Evolutionary conservation across 257 asterid species (phyloP).

Genomic region (Solanum medicagineum): DNA sequence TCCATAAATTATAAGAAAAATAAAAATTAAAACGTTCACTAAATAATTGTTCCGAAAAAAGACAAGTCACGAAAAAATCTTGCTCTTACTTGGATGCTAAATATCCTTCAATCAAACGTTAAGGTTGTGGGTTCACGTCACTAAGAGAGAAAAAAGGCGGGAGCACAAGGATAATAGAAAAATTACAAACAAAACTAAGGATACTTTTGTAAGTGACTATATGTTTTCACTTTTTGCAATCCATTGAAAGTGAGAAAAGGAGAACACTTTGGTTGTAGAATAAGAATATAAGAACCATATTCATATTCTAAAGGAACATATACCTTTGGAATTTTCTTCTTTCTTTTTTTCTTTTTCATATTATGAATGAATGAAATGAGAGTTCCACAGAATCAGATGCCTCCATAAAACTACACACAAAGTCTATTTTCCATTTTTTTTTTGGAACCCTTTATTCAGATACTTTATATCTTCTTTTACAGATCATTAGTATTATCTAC

Average conservation of each 20-base stretch:
- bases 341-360: not conserved
- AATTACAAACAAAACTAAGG: not conserved
- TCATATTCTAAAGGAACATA: not conserved
- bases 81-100: not conserved
- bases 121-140: not conserved
- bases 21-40: not conserved
- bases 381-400: not conserved
- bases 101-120: not conserved
- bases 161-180: not conserved
- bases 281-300: conserved; percentile 1
- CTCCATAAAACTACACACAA: not conserved
- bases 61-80: too few species aligned
- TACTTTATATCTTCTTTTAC: not conserved
- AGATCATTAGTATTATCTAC: not conserved
- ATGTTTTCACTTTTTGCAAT: not conserved
- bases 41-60: not conserved
- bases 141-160: accelerated
- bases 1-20: not conserved
- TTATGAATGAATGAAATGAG: not conserved
- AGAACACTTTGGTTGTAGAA: not conserved
- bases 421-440: not conserved
- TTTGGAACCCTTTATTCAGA: not conserved
- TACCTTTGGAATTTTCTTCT: not conserved
- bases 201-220: not conserved
- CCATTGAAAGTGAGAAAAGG: not conserved